phyloP scores from a whole-genome alignment of 257 asterid species.

The Lithospermum erythrorhizon region DNA sequence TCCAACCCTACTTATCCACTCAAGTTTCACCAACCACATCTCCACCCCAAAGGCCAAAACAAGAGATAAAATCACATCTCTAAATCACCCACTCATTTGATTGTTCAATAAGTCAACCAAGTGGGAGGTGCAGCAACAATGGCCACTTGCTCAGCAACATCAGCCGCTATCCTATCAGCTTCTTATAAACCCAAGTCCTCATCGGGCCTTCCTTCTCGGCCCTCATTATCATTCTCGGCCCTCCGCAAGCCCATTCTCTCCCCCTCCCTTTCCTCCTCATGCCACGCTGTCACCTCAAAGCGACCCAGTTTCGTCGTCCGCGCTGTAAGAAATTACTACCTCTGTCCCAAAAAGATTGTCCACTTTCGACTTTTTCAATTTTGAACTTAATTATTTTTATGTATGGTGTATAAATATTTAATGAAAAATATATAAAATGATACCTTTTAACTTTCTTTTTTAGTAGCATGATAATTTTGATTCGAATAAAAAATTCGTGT shows the following conservation, averaged over 20 bases:
- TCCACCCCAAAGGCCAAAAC: not conserved
- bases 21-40: slow-evolving; percentile 1
- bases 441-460: too few species aligned
- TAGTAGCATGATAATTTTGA: too few species aligned
- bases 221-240: slow-evolving; percentile 25
- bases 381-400: too few species aligned
- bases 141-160: slow-evolving; percentile 60
- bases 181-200: slow-evolving; percentile 15
- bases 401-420: too few species aligned
- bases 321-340: slow-evolving; percentile 38
- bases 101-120: not conserved
- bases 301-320: slow-evolving; percentile 34
- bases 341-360: not conserved
- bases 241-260: slow-evolving; percentile 26
- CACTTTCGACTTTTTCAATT: too few species aligned
- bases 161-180: slow-evolving; percentile 41
- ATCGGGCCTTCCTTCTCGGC: slow-evolving; percentile 12
- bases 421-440: too few species aligned
- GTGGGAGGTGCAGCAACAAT: not conserved
- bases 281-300: slow-evolving; percentile 20
- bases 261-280: slow-evolving; percentile 10
- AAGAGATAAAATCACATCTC: too few species aligned
- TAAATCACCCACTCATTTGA: too few species aligned
- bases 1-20: not conserved
- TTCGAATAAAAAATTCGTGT: too few species aligned